phyloP scores from a whole-genome alignment of 2,329 filamentous ascomycete species.

The Cryoendolithus antarcticus region DNA sequence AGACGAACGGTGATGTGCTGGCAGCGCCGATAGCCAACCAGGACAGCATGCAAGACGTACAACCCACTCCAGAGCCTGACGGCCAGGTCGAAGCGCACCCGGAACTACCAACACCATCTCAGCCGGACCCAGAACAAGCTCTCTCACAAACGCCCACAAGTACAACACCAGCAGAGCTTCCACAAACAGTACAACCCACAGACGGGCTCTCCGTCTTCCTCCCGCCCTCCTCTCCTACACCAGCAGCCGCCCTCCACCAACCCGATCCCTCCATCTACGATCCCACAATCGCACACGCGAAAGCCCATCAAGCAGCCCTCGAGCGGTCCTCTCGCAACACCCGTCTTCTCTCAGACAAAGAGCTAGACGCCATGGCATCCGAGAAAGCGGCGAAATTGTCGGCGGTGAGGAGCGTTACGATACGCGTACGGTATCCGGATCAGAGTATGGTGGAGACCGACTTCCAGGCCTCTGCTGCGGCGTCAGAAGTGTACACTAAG shows the following conservation, averaged over 20 bases:
- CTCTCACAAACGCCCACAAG: too few relatives aligned
- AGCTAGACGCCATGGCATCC: slow-evolving; percentile 58
- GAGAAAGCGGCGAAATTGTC: slow-evolving; percentile 54
- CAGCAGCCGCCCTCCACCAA: slow-evolving; percentile 55
- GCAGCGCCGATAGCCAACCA: slow-evolving; percentile 14
- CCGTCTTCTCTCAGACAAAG: slow-evolving; percentile 69
- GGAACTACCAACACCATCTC: slow-evolving; percentile 6
- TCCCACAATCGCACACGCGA: slow-evolving; percentile 63
- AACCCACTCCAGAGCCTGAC: background rate
- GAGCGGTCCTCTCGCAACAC: slow-evolving; percentile 54
- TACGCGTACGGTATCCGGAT: slow-evolving; percentile 82
- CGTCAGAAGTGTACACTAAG: slow-evolving; percentile 58
- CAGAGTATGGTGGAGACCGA: slow-evolving; percentile 63
- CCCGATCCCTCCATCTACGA: slow-evolving; percentile 65
- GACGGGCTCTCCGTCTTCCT: slow-evolving; percentile 47
- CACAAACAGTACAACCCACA: slow-evolving; percentile 11
- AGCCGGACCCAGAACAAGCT: slow-evolving; percentile 7
- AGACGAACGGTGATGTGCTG: slow-evolving; percentile 7
- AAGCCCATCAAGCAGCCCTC: slow-evolving; percentile 59
- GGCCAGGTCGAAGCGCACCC: too few relatives aligned
- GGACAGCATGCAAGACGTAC: slow-evolving; percentile 11
- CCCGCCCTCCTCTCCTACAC: slow-evolving; percentile 61
- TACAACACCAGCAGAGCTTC: slow-evolving; percentile 17
- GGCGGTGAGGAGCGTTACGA: slow-evolving; percentile 53
- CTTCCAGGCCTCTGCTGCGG: slow-evolving; percentile 58